These are phyloP conservation scores for Fusarium sp. DNA, from an alignment of 2,329 filamentous ascomycete genomes.

Conservation along the genomic window DNA sequence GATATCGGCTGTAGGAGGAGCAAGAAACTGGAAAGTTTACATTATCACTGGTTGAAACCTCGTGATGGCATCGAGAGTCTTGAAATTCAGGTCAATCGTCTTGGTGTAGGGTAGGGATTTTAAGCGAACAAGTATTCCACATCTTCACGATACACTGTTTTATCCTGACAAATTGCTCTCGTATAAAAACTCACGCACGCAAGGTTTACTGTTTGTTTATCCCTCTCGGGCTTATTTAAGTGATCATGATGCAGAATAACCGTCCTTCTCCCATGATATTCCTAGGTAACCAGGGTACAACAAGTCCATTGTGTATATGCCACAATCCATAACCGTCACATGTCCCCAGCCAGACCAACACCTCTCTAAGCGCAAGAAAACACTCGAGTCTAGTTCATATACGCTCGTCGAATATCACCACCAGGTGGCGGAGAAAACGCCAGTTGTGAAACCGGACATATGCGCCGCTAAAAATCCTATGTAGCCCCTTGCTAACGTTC, in stretches of 20 bases:
- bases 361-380: slow-evolving; percentile 33
- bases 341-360: slow-evolving; percentile 29
- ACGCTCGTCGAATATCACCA: slow-evolving; percentile 37
- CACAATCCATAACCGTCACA: slow-evolving; percentile 27
- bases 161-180: neutral
- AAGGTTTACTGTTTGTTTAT: neutral
- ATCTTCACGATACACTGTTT: neutral
- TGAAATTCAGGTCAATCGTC: neutral
- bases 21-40: neutral
- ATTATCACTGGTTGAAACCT: neutral
- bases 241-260: slow-evolving; percentile 5
- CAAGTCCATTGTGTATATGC: slow-evolving; percentile 34
- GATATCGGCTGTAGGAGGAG: neutral
- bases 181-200: neutral
- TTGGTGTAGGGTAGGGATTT: neutral
- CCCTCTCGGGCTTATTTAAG: neutral
- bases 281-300: slow-evolving; percentile 9
- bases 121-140: neutral
- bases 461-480: slow-evolving; percentile 35
- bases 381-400: slow-evolving; percentile 37
- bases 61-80: neutral
- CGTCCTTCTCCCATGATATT: slow-evolving; percentile 1
- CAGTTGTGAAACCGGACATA: slow-evolving; percentile 37
- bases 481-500: slow-evolving; percentile 18
- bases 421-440: slow-evolving; percentile 35